These are phyloP conservation scores for Fraxinus angustifolia DNA, from an alignment of 305 asterid genomes.

Conservation along the genomic window DNA sequence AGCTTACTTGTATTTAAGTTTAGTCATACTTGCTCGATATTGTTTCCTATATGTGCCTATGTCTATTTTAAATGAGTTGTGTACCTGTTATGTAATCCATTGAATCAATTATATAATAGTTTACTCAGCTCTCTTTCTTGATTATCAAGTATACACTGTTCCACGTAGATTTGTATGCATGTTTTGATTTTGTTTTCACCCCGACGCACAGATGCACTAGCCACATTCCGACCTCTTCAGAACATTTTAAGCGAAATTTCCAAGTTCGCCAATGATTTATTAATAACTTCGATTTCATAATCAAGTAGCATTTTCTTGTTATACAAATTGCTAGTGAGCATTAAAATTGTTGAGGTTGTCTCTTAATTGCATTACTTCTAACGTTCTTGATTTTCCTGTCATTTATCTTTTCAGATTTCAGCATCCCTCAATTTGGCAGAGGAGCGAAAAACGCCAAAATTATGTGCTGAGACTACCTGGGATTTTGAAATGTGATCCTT, in stretches of 20 bases:
- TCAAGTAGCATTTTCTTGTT: background rate
- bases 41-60: background rate
- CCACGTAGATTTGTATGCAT: background rate
- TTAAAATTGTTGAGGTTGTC: too few species aligned
- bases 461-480: constrained; percentile 77
- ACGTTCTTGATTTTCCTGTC: background rate
- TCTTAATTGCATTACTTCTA: background rate
- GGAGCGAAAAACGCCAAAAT: constrained; percentile 53
- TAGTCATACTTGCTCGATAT: background rate
- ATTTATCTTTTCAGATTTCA: constrained; percentile 44
- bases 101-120: background rate
- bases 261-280: background rate
- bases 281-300: background rate
- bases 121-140: background rate
- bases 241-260: background rate
- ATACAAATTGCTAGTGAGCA: background rate
- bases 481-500: constrained; percentile 66
- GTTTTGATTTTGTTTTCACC: background rate
- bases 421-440: constrained; percentile 69
- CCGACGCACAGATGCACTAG: background rate
- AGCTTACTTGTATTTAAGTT: background rate
- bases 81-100: background rate
- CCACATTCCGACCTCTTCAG: background rate
- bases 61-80: background rate
- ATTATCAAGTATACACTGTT: background rate